phyloP scores from a whole-genome alignment of 108 stramenopile species.

The Nitzschia sp. region DNA sequence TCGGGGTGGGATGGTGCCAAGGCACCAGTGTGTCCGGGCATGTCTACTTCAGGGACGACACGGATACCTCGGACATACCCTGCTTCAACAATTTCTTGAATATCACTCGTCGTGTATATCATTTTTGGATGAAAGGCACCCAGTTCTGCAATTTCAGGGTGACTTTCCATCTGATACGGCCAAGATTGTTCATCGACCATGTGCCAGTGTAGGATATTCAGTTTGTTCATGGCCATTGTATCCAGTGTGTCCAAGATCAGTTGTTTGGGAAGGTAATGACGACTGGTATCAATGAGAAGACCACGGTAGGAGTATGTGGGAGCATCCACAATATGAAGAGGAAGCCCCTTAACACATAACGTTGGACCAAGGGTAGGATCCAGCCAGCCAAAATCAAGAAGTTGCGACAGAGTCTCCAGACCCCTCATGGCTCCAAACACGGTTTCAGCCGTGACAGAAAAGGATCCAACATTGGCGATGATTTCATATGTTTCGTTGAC shows the following conservation, averaged over 20 bases:
- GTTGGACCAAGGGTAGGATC: neutral
- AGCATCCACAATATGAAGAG: slow-evolving; percentile 46
- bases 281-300: slow-evolving; percentile 70
- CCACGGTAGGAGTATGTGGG: slow-evolving; percentile 74
- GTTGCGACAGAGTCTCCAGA: slow-evolving; percentile 62
- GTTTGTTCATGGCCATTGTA: slow-evolving; percentile 63
- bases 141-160: slow-evolving; percentile 46
- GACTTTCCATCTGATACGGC: slow-evolving; percentile 35
- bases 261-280: slow-evolving; percentile 72
- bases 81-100: slow-evolving; percentile 47
- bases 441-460: slow-evolving; percentile 31
- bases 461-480: slow-evolving; percentile 9
- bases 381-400: slow-evolving; percentile 48
- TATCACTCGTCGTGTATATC: slow-evolving; percentile 45
- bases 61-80: slow-evolving; percentile 61
- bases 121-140: slow-evolving; percentile 43
- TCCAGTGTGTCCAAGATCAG: slow-evolving; percentile 58
- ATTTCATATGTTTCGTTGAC: slow-evolving; percentile 54
- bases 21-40: slow-evolving; percentile 66
- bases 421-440: slow-evolving; percentile 59
- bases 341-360: slow-evolving; percentile 20
- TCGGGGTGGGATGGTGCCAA: slow-evolving; percentile 39
- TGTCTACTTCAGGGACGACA: slow-evolving; percentile 71
- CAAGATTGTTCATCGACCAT: slow-evolving; percentile 61
- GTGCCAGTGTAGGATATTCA: slow-evolving; percentile 85